Evolutionary conservation across 495 filamentous ascomycete genomes (phyloP), one percentile per base, ranked within the genome.

Genomic region (Sphaerosporella brunnea): DNA sequence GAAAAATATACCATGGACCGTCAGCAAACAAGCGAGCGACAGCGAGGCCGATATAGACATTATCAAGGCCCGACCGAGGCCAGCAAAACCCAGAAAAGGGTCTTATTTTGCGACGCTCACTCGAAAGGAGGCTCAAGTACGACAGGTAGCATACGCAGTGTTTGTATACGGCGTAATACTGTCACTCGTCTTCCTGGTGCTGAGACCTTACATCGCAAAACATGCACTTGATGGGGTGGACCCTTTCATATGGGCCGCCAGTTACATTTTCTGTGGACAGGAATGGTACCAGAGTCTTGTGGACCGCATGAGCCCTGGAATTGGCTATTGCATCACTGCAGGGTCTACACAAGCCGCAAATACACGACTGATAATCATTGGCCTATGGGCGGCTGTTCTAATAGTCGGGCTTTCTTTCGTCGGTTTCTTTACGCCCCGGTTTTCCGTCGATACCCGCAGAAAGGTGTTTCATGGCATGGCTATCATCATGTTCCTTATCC

Each of bases 401-500:
- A 56, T 69, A 19, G 54, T 76, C 5, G 92, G 87, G 1, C 68
- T 97, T 34, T 64, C 71, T 1, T 63, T 81, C 2, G 84, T 95
- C 3, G 71, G 82, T 48, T 73, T 72, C 26, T 69, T 95, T 21
- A 80, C 79, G 30, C 63, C 75, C 11, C 59, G 80, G 45, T 71
- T 72, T 3, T 83, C 94, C 64, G 86, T 96, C 28, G 92, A 99
- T 64, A 99, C 90, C 2, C 74, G 90, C n/a, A 76, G 90, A 30
- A 99, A 99, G 64, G 81, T 99, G 8, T 99, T 99, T 64, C 90
- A 99, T 63, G 90, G 88, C 51, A 93, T 85, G 76, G 94, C 95
- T 75, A 86, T 96, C 28, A 72, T 76, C 35, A 93, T 99, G 83
- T 80, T 99, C 51, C 70, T 95, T 2, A 84, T 90, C 9, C 74